Conservation (phyloP, 768 basidiomycete genomes). For the Phlebiopsis gigantea region DNA sequence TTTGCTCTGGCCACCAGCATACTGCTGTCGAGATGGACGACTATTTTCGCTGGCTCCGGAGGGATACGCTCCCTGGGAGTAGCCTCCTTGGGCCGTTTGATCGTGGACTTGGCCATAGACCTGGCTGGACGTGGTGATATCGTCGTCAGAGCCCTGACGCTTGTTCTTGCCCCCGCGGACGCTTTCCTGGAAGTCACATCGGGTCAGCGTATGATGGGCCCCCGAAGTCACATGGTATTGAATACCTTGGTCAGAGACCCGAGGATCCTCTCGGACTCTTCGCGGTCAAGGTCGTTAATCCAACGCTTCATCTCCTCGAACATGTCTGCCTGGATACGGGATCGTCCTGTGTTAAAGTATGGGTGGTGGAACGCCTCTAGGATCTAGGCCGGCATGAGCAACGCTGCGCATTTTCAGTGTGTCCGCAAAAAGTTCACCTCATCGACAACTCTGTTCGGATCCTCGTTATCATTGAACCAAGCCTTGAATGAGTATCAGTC, state of each 20-base stretch:
- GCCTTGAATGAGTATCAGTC: conserved; percentile 26
- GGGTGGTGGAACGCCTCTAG: conserved; percentile 69
- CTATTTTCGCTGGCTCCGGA: not conserved
- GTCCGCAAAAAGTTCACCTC: conserved; percentile 26
- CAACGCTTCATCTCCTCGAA: conserved; percentile 50
- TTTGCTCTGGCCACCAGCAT: not conserved
- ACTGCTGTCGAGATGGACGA: not conserved
- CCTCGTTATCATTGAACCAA: conserved; percentile 42
- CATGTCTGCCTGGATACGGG: conserved; percentile 56
- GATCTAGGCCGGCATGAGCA: conserved; percentile 28
- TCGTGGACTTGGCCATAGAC: conserved; percentile 15
- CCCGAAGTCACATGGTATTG: not conserved
- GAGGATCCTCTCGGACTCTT: conserved; percentile 40
- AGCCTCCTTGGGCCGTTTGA: not conserved
- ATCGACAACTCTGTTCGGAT: conserved; percentile 41
- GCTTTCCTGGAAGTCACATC: conserved; percentile 35
- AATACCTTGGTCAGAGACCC: conserved; percentile 48
- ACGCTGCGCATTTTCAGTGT: not conserved
- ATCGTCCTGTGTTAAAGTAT: conserved; percentile 50
- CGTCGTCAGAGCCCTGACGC: conserved; percentile 43
- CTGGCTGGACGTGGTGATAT: conserved; percentile 16
- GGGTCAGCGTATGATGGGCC: too few relatives aligned
- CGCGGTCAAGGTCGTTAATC: conserved; percentile 42
- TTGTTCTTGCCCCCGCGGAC: conserved; percentile 54
- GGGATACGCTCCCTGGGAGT: not conserved